Base-by-base conservation (phyloP, 345 rosid species). In the Syzygium jambos region DNA sequence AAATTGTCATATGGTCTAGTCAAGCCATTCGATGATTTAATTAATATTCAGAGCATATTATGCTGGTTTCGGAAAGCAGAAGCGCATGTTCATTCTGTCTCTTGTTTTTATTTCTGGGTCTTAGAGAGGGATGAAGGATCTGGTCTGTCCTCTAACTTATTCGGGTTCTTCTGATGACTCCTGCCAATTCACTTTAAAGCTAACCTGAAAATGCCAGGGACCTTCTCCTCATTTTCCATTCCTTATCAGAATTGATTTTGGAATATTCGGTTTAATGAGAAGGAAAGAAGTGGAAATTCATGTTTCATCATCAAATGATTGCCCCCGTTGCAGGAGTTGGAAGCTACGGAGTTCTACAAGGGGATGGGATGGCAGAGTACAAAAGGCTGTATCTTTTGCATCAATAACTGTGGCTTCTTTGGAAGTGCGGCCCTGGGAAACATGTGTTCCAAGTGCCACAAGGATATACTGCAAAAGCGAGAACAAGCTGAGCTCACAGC, bases 381-480 rank as follows among this genome's bases (percentile, higher is more conserved):
- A 13, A 88, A 90, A 87, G 88, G 89, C 30, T 87, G 55, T 52
- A 56, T 54, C 21, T 87, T 86, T 68, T 90, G 91, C 91, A 88
- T 51, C 38, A 90, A 90, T 53, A 90, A 90, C 85, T 90, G 91
- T 6, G 91, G 91, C 9, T 87, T 90, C 87, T 77, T 87, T 11
- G 91, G 90, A 2, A 88, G 89, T 30, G 54, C 91, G 3, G 88
- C 91, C 55, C 85, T 90, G 29, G 87, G 85, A 86, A 90, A 90
- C 63, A 86, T 90, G 78, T 90, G 91, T 86, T 87, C 87, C 29
- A 90, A 90, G 78, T 90, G 91, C 82, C 87, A 86, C 88, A 63
- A 85, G 38, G 90, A 86, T 73, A 78, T 29, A 25, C 55, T 86
- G 54, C 89, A 87, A 29, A 89, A 89, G 78, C 86, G 51, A 63